Percentiles rank a stretch among this genome's conserved stretches.
These are phyloP conservation scores for Wickerhamomyces hampshirensis DNA, from an alignment of 805 yeast species.

Conservation along the genomic window DNA sequence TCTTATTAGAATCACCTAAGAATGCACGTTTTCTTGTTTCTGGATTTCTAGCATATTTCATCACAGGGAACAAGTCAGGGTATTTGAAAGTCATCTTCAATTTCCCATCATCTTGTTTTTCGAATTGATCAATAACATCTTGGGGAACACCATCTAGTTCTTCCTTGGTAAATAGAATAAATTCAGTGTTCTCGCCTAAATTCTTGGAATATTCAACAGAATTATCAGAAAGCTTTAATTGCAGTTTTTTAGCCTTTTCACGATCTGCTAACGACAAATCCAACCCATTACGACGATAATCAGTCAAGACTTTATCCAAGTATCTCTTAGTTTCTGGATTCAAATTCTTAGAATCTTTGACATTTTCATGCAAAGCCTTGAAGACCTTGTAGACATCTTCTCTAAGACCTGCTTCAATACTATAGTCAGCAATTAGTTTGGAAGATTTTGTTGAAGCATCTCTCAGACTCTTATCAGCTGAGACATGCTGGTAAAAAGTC, in stretches of 20 bases:
- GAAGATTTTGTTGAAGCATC: conserved; percentile 68
- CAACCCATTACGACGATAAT: conserved; percentile 65
- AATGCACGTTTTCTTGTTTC: conserved; percentile 65
- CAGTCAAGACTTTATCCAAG: conserved; percentile 50
- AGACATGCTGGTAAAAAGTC: conserved; percentile 70
- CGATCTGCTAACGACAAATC: conserved; percentile 52
- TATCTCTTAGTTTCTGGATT: conserved; percentile 54
- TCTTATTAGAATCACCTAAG: conserved; percentile 64
- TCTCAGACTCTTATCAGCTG: conserved; percentile 57
- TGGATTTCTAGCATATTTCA: conserved; percentile 61
- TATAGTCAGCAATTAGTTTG: conserved; percentile 47
- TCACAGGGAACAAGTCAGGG: conserved; percentile 75
- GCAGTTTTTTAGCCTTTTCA: conserved; percentile 50
- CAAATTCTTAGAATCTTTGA: conserved; percentile 27
- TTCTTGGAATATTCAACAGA: conserved; percentile 57
- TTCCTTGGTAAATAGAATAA: conserved; percentile 51
- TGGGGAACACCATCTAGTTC: conserved; percentile 74
- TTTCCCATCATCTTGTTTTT: conserved; percentile 35
- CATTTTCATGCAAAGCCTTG: conserved; percentile 40
- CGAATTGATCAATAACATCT: conserved; percentile 55
- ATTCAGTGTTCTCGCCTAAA: conserved; percentile 67
- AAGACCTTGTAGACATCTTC: conserved; percentile 60
- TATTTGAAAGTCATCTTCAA: conserved; percentile 74
- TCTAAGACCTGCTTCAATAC: conserved; percentile 62
- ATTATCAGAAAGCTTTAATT: conserved; percentile 54